Percentiles rank a stretch among this genome's conserved stretches.
Evolutionary conservation across 2,329 filamentous ascomycete species (phyloP).

Genomic region (Aspergillus fijiensis): DNA sequence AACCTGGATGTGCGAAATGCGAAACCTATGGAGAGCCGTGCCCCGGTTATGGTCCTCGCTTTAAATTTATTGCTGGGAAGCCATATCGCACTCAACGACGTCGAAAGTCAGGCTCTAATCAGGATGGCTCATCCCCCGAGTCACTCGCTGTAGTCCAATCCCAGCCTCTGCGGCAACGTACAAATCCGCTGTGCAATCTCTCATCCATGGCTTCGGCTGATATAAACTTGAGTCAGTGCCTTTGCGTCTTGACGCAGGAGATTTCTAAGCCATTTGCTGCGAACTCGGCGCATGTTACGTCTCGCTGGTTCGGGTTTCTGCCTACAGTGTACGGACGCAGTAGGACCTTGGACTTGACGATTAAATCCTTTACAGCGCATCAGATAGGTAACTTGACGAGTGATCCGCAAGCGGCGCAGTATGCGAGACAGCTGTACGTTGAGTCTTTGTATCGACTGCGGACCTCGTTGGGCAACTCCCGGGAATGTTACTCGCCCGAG

Average conservation of each 20-base stretch:
- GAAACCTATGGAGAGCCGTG: conserved; percentile 34
- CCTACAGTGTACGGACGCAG: conserved; percentile 28
- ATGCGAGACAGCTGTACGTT: conserved; percentile 26
- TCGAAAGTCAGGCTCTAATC: neutral
- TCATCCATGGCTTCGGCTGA: conserved; percentile 8
- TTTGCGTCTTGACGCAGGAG: conserved; percentile 24
- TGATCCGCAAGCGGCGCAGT: conserved; percentile 24
- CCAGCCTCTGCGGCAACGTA: neutral
- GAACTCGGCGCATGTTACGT: conserved; percentile 18
- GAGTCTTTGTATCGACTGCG: conserved; percentile 26
- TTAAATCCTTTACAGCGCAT: conserved; percentile 28
- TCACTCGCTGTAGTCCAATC: neutral
- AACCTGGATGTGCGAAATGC: conserved; percentile 34
- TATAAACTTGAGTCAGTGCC: conserved; percentile 25
- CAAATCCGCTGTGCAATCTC: conserved; percentile 2
- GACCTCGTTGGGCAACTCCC: conserved; percentile 18
- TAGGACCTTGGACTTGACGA: conserved; percentile 25
- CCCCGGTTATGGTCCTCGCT: conserved; percentile 34
- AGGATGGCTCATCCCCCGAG: neutral
- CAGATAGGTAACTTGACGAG: conserved; percentile 23
- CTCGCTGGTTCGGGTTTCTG: conserved; percentile 27
- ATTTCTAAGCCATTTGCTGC: conserved; percentile 22
- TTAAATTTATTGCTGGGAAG: conserved; percentile 37
- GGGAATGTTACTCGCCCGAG: conserved; percentile 26
- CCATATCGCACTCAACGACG: conserved; percentile 25